These are phyloP conservation scores for Fragaria ananassa DNA, from an alignment of 306 rosid species.

Conservation along the genomic window DNA sequence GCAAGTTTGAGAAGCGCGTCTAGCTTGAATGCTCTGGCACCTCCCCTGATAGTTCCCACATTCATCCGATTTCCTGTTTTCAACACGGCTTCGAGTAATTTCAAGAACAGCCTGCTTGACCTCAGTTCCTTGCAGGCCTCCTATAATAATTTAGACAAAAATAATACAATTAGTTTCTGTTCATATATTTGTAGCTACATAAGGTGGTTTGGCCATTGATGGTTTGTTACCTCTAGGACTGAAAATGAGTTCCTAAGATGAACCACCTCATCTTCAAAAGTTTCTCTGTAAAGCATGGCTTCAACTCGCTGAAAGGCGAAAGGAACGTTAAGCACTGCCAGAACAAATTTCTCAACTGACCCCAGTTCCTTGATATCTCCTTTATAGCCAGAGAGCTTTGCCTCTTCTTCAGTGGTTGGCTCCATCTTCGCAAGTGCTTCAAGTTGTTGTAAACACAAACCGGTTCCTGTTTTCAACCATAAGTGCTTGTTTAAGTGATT, in stretches of 20 bases:
- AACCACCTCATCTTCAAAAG: constrained; percentile 90
- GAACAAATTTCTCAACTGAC: constrained; percentile 76
- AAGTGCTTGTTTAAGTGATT: neutral
- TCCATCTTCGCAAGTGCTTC: constrained; percentile 93
- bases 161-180: neutral
- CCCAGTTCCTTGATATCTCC: constrained; percentile 84
- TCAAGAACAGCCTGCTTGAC: constrained; percentile 91
- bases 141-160: constrained; percentile 30
- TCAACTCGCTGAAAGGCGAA: constrained; percentile 72
- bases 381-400: constrained; percentile 57
- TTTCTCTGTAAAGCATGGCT: constrained; percentile 81
- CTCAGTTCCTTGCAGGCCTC: constrained; percentile 95
- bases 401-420: constrained; percentile 83
- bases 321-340: constrained; percentile 61
- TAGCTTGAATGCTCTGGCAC: constrained; percentile 84
- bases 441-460: constrained; percentile 67
- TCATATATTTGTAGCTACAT: neutral
- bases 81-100: constrained; percentile 81
- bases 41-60: constrained; percentile 93
- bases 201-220: neutral
- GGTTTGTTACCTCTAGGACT: constrained; percentile 78
- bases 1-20: constrained; percentile 89
- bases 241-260: constrained; percentile 85
- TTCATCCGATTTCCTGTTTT: constrained; percentile 98
- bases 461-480: constrained; percentile 53